Base-by-base conservation (phyloP, 164 flowering plant species). In the Platanus orientalis region DNA sequence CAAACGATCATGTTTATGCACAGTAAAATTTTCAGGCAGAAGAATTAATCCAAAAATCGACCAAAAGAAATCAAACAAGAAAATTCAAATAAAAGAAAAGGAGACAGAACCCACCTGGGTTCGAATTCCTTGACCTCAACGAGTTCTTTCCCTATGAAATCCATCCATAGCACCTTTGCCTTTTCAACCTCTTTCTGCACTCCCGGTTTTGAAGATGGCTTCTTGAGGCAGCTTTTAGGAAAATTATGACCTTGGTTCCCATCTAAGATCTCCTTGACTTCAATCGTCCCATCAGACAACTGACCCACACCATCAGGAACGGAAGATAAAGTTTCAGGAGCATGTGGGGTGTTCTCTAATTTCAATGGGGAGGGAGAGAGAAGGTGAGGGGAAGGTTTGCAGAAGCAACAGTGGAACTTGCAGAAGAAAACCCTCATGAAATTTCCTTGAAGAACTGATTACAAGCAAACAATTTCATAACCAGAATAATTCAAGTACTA, bases 141-240 rank as follows among this genome's bases (percentile, higher is more conserved):
- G 60, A 86, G 83, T 57, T 84, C 81, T 66, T 82, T 82, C 48
- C 96, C 96, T 57, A 77, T 49, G 59, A 73, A 67, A 74, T 89
- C 96, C 78, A 75, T 60, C 96, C 96, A 89, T 65, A 82, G 87
- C 21, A 89, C 96, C 60, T 44, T 81, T 70, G 79, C 82, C 81
- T 73, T 79, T 57, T 44, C 69, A 16, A 44, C 63, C 57, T 67
- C 75, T 47, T 67, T 57, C 2, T 51, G 29, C 11, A 61, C 20
- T 36, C 44, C 75, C 0, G 63, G 21, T 47, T 73, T 76, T 3
- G 49, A 66, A 50, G 60, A 54, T 16, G 54, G 55, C 71, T 75
- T 82, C 77, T 67, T 85, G 49, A 87, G 71, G 59, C 83, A 79
- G 66, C 90, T 87, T 69, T 68, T 85, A 19, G 73, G 77, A 23